Evolutionary conservation across 2,329 filamentous ascomycete species (phyloP).

Genomic region (Monilinia aucupariae): DNA sequence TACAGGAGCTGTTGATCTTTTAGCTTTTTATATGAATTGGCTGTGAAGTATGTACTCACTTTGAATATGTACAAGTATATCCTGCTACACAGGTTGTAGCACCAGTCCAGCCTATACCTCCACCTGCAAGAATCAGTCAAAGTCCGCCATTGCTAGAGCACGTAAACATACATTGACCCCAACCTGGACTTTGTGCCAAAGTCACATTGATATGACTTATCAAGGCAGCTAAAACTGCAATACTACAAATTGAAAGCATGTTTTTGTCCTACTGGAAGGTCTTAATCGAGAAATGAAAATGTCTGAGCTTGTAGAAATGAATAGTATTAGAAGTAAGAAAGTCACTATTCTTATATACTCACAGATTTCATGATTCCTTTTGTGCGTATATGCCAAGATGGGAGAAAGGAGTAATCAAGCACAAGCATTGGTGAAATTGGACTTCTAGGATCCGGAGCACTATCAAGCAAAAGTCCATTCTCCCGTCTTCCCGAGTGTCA

Average conservation of each 20-base stretch:
- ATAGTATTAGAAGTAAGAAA: background rate
- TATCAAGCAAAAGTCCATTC: background rate
- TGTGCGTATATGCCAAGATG: background rate
- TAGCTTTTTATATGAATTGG: background rate
- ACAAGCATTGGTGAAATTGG: background rate
- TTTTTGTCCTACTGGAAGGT: conserved; percentile 5
- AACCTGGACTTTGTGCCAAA: conserved; percentile 22
- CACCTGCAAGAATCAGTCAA: conserved; percentile 25
- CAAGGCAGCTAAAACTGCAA: conserved; percentile 23
- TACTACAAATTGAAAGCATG: conserved; percentile 23
- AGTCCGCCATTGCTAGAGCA: background rate
- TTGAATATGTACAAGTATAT: conserved; percentile 27
- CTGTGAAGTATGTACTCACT: conserved; percentile 12
- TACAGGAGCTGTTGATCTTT: conserved; percentile 5
- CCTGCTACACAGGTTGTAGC: conserved; percentile 33
- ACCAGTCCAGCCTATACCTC: conserved; percentile 32
- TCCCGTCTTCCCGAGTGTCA: background rate
- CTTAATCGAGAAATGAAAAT: background rate
- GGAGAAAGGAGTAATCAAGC: background rate
- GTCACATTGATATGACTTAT: conserved; percentile 23
- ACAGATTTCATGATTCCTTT: background rate
- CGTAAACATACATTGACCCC: conserved; percentile 23
- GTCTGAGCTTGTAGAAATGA: background rate
- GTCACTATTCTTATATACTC: background rate
- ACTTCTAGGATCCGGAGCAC: background rate